A percentile compares a stretch with the other conserved stretches of the same genome.
phyloP scores from a whole-genome alignment of 257 asterid genomes.

The Nicotiana tomentosiformis region DNA sequence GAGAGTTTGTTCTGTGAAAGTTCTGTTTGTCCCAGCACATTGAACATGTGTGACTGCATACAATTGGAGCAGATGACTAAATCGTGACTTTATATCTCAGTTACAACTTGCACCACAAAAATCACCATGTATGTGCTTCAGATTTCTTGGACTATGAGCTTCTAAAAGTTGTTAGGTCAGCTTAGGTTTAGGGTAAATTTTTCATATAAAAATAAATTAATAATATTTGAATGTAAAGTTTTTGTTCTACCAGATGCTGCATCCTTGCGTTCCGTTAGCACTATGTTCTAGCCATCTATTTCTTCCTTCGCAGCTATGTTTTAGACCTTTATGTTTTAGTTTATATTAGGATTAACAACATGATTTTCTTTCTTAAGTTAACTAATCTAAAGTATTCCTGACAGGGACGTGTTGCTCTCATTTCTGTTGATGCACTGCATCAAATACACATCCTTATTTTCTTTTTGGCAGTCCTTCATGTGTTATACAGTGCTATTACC shows the following conservation, averaged over 20 bases:
- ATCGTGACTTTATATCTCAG: neutral
- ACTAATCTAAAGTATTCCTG: slow-evolving; percentile 14
- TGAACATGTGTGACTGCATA: neutral
- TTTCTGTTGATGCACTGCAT: slow-evolving; percentile 74
- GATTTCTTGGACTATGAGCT: neutral
- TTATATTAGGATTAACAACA: neutral
- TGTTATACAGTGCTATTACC: slow-evolving; percentile 72
- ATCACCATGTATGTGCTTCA: neutral
- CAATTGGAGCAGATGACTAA: neutral
- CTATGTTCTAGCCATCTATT: neutral
- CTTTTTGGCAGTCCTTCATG: slow-evolving; percentile 86
- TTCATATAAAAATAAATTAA: neutral
- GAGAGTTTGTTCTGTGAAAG: neutral
- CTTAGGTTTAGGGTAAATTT: neutral
- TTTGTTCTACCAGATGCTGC: neutral
- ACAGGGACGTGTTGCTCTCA: slow-evolving; percentile 56
- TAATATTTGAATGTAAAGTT: neutral
- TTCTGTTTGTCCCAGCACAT: neutral
- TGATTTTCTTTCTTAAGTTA: neutral
- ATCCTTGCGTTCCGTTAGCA: neutral
- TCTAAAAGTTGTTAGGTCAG: neutral
- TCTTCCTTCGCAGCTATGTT: neutral
- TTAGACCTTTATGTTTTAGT: neutral
- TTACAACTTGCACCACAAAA: neutral
- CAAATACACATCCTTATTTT: slow-evolving; percentile 89